Evolutionary conservation across 345 rosid genomes (phyloP).

Genomic region (Jatropha curcas): DNA sequence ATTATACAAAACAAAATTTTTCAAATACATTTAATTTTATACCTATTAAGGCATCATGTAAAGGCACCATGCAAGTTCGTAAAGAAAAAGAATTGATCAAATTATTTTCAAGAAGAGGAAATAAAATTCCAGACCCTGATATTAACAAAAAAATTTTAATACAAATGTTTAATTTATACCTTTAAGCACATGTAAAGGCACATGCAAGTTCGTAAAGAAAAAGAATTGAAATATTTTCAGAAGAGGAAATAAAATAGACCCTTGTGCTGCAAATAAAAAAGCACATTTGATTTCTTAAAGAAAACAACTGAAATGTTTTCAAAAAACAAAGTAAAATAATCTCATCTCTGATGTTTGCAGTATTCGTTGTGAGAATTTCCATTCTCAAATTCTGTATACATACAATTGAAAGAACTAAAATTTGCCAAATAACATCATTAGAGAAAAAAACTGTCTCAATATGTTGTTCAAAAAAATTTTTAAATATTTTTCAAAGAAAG

Average conservation of each 20-base stretch:
- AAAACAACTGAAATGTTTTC: background rate
- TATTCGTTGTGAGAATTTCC: background rate
- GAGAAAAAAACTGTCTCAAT: too few relatives aligned
- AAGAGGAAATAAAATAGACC: too few relatives aligned
- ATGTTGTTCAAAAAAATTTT: background rate
- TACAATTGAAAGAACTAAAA: background rate
- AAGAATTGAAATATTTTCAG: background rate
- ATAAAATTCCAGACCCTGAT: too few relatives aligned
- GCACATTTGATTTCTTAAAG: background rate
- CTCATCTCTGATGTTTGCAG: background rate
- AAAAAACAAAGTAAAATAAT: background rate
- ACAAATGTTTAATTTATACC: background rate
- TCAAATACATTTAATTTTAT: too few relatives aligned
- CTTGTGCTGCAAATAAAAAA: background rate
- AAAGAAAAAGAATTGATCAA: background rate
- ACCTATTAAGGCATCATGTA: too few relatives aligned
- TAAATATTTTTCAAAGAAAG: background rate
- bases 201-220: background rate
- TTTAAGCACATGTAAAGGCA: background rate
- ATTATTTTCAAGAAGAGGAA: too few relatives aligned
- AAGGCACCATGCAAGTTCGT: too few relatives aligned
- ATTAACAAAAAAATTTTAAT: conserved; percentile 5
- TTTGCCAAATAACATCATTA: background rate
- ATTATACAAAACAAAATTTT: too few relatives aligned
- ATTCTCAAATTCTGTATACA: background rate